Base-by-base conservation (phyloP, 2,329 filamentous ascomycete genomes). In the Fusarium longipes region DNA sequence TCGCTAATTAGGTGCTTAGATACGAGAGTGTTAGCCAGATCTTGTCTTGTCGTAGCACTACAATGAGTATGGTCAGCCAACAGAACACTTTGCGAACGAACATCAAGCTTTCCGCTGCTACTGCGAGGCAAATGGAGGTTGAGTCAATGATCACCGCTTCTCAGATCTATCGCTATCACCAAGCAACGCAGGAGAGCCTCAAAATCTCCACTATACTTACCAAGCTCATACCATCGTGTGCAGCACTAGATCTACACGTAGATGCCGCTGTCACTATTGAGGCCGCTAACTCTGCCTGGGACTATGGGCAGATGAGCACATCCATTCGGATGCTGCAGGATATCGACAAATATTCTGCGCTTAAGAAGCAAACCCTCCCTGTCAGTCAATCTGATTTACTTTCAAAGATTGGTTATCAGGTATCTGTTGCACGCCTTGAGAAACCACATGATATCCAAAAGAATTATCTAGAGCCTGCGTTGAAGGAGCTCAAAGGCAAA, bases 381-480 rank as follows among this genome's bases (percentile, higher is more conserved):
- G 86, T 97, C 29, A 93, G 89, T 50, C 86, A 88, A 43, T 88
- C 95, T 3, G 91, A 95, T 64, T 80, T 99, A 27, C 85, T 98
- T 29, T 93, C 95, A 5, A 95, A 93, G 75, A 88, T 97, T 65
- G 96, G 93, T 1, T 89, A 96, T 73, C 93, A 95, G 75, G 88
- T 97, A 38, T 97, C 95, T 0, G 90, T 96, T 71, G 96, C 96
- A 18, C 89, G 93, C 38, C 84, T 99, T 6, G 93, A 97, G 77
- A 97, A 95, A 68, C 93, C 96, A 0, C 93, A 97, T 67, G 87
- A 89, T 54, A 97, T 99, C 62, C 93, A 97, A 69, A 89, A 91
- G 70, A 89, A 91, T 33, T 98, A 97, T 72, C 84, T 99, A 1
- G 87, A 91, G 54, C 92, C 93, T 22, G 94, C 96, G 0, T 88